Evolutionary conservation across 805 yeast genomes (phyloP), one percentile per base, ranked within the genome.

Genomic region (Hanseniaspora occidentalis): DNA sequence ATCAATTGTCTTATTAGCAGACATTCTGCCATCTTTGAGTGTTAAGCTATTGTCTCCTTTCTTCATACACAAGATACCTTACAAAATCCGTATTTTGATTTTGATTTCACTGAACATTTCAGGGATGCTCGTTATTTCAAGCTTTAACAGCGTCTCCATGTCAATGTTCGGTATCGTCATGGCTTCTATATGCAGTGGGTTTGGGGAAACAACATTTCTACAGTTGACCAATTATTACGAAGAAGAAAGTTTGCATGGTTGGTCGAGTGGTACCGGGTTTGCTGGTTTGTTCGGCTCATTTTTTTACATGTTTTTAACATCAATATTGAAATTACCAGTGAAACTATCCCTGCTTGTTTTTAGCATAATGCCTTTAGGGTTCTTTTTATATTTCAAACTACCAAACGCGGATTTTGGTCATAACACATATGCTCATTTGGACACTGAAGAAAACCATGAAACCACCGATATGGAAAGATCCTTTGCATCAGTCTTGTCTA

Each of bases 261-360:
- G 94, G 75, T 82, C 95, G 17, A 73, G 86, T 6, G 98, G 98
- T 1, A 89, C 97, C 0, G 97, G 98, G 3, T 94, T 85, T 16
- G 97, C 98, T 1, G 98, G 98, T 0, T 57, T 89, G 4, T 70
- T 74, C 16, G 98, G 97, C 0, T 75, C 88, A 39, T 83, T 81
- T 40, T 53, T 71, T 11, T 88, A 74, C 52, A 51, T 89, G 69
- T 48, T 80, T 1, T 45, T 84, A 50, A 89, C 96, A 0, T 79
- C 89, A 1, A 62, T 85, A 52, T 37, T 83, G 18, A 67, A 73
- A 1, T 43, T 84, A 1, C 58, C 72, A 6, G 77, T 83, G 0
- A 65, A 65, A 44, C 43, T 65, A 1, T 65, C 84, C 0, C 64
- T 89, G 31, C 53, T 80, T 11, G 18, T 73, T 19, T 86, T 83